Evolutionary conservation across 495 filamentous ascomycete species (phyloP).

Genomic region (Neurospora africana): DNA sequence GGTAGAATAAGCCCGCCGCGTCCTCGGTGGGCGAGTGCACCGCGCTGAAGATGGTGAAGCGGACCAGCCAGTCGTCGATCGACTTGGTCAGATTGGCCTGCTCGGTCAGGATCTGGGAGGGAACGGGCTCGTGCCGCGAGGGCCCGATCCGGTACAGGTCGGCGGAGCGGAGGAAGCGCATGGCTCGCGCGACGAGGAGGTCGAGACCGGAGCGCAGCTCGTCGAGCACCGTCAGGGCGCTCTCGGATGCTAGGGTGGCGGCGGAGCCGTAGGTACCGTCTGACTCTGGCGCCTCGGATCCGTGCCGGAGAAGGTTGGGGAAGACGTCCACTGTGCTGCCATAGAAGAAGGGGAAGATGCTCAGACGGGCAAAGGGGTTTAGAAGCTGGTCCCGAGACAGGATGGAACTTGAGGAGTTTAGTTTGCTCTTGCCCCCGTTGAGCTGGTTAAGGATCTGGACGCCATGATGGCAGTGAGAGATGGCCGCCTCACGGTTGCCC

Average conservation of each 20-base stretch:
- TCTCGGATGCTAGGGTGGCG: not conserved
- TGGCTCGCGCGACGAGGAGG: slow-evolving; percentile 15
- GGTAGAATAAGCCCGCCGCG: not conserved
- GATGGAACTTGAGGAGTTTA: slow-evolving; percentile 1
- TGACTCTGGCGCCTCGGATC: not conserved
- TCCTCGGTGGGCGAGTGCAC: not conserved
- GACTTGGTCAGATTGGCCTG: not conserved
- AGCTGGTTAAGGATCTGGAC: slow-evolving; percentile 19
- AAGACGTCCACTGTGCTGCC: slow-evolving; percentile 14
- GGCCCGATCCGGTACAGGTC: slow-evolving; percentile 17
- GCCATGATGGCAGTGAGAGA: slow-evolving; percentile 32
- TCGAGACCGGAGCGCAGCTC: slow-evolving; percentile 15
- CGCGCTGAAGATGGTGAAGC: slow-evolving; percentile 13
- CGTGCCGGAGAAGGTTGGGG: slow-evolving; percentile 9
- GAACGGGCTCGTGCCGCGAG: slow-evolving; percentile 3
- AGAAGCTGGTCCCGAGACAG: slow-evolving; percentile 23
- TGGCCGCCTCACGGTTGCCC: slow-evolving; percentile 31
- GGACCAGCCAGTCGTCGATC: slow-evolving; percentile 15
- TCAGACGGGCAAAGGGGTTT: slow-evolving; percentile 25
- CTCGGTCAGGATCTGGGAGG: slow-evolving; percentile 2
- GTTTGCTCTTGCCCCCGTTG: not conserved
- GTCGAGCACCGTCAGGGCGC: slow-evolving; percentile 17
- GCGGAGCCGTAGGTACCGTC: slow-evolving; percentile 5
- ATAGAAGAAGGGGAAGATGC: slow-evolving; percentile 26
- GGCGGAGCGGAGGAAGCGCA: slow-evolving; percentile 17